Base-by-base conservation (phyloP, 768 basidiomycete genomes). In the Boletus speciosus region DNA sequence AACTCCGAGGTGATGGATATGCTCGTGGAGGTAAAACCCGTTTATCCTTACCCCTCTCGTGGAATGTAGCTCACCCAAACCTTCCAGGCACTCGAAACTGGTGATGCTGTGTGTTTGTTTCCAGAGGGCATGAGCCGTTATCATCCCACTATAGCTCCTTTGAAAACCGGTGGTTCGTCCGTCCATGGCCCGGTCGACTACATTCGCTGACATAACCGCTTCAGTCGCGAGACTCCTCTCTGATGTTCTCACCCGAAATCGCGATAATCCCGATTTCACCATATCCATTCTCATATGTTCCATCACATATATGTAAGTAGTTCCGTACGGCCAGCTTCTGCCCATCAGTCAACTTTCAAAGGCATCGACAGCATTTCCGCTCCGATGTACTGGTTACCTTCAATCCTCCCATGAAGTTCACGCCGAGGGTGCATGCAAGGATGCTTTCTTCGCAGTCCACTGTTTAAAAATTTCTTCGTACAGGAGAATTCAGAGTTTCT, bases 71-170 rank as follows among this genome's bases (percentile, higher is more conserved):
- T 66, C 52, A 60, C 42, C 45, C 36, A 19, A 51, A 52, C 45
- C 35, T 46, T 56, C 48, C 54, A 93, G 89, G 88, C 86, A 5
- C 72, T 92, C 32, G 87, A 88, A 65, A 55, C 74, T 10, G 90
- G 90, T 9, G 88, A 91, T 64, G 87, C 88, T 15, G 79, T 91
- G 3, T 92, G 88, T 63, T 61, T 93, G 51, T 93, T 93, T 61
- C 91, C 92, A 3, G 93, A 94, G 72, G 93, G 93, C 1, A 80
- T 85, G 73, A 91, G 89, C 63, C 77, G 90, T 41, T 95, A 86
- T 68, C 88, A 90, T 60, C 90, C 92, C 0, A 84, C 81, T n/a
- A 88, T 95, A 49, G 88, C 91, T 4, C 90, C 92, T 4, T 68
- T 95, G 47, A 92, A 91, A 68, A 93, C 92, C 10, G 93, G 93